Base-by-base conservation (phyloP, 805 yeast species). In the Schwanniomyces pseudopolymorphus region DNA sequence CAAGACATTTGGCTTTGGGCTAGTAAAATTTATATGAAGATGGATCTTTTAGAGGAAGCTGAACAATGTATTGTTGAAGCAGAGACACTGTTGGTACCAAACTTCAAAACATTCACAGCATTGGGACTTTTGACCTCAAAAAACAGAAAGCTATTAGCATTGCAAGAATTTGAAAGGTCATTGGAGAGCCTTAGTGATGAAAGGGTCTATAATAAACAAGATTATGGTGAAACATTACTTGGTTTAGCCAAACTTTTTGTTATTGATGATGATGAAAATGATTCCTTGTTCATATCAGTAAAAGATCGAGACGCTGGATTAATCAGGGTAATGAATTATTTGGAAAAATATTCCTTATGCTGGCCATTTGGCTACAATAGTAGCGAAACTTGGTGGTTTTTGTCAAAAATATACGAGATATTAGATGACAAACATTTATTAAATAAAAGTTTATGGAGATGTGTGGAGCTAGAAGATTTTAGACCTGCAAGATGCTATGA, bases 1-100 rank as follows among this genome's bases (percentile, higher is more conserved):
- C 89, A 84, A 55, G 72, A 74, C 27, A 58, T 88, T 20, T 90
- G 97, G 96, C 61, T 90, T 42, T 80, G 89, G 79, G 75, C 88
- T 0, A 76, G 89, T 0, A 75, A 77, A 31, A 66, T 89, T 22
- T 89, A 88, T 59, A 67, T 78, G 55, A 77, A 79, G 48, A 74
- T 78, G 5, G 83, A 79, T 1, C 62, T 79, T 33, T 51, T 67
- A 1, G 74, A 69, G 2, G 95, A 89, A 44, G 81, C 91, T 1
- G 83, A 82, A 55, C 82, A 78, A 47, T 85, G 96, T 40, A 75
- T 89, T 4, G 74, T 77, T 6, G 96, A 89, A 62, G 89, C 95
- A 1, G 84, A 79, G 47, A 63, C 72, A 1, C 70, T 75, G 2
- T 66, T 57, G 43, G 69, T 70, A 27, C 75, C 79, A 10, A 78